Base-by-base conservation (phyloP, 371 early-diverging fungal genomes). In the Mucor ambiguus region DNA sequence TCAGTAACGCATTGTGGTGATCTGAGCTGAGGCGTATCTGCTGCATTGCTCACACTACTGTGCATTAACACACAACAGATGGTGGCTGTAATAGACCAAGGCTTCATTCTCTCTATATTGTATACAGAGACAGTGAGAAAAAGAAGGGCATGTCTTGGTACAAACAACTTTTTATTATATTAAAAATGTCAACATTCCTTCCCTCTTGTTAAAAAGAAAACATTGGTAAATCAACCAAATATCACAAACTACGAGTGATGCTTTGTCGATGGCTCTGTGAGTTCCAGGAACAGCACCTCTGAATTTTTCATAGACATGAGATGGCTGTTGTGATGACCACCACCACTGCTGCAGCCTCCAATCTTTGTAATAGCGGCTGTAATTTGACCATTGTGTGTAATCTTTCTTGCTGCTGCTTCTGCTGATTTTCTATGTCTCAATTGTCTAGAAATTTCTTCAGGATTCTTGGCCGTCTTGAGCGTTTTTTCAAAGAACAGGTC, bases 401-500 rank as follows among this genome's bases (percentile, higher is more conserved):
- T 61, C 6, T 56, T 58, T 58, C 64, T 67, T 11, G 68, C 72
- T 2, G 68, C 72, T n/a, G 64, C 57, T 30, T 78, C 78, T n/a
- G 63, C 64, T 4, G 72, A 71, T 26, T 67, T 55, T 48, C 72
- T 67, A 37, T 61, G 60, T 14, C 37, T 35, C 22, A 60, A 46
- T 5, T 33, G 61, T n/a, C 64, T 60, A 9, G 64, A 22, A 5
- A 57, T 30, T 7, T 61, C 67, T 66, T 68, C 67, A 22, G 67
- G 58, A 61, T 58, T 59, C 10, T 32, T 55, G 20, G 58, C 58
- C 4, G 38, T 48, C 32, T 43, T 78, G 26, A 24, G 72, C 2
- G 66, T 43, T 59, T 62, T 75, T 59, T 71, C 69, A 64, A 89
- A 88, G 33, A 89, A 86, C 41, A 76, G 66, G 57, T 90, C 89